Evolutionary conservation across 768 basidiomycete species (phyloP).

Genomic region (Phylloporus sp.): DNA sequence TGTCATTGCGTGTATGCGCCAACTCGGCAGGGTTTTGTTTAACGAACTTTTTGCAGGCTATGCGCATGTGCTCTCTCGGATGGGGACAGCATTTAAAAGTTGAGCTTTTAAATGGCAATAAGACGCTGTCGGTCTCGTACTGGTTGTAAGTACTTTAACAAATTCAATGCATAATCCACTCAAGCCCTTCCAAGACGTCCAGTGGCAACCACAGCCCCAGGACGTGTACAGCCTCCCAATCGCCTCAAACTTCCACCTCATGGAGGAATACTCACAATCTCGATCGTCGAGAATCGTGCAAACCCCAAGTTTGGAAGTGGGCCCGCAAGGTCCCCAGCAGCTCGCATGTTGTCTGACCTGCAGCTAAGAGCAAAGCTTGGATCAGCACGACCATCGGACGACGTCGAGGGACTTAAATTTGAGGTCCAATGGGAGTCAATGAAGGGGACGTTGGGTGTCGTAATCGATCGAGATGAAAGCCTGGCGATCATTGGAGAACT

Average conservation of each 20-base stretch:
- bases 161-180: not conserved
- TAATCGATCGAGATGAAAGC: conserved; percentile 46
- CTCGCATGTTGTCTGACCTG: conserved; percentile 55
- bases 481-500: conserved; percentile 41
- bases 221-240: conserved; percentile 26
- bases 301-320: conserved; percentile 37
- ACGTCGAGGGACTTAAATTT: conserved; percentile 66
- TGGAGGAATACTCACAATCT: conserved; percentile 72
- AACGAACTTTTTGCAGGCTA: conserved; percentile 40
- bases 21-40: not conserved
- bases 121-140: conserved; percentile 71
- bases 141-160: conserved; percentile 64
- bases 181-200: conserved; percentile 35
- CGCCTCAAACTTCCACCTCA: conserved; percentile 49
- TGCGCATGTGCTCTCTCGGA: conserved; percentile 78
- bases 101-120: conserved; percentile 64
- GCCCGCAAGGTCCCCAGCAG: conserved; percentile 50
- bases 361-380: conserved; percentile 64
- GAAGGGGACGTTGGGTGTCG: conserved; percentile 59
- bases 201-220: conserved; percentile 27
- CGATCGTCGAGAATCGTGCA: conserved; percentile 54
- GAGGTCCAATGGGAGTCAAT: conserved; percentile 78
- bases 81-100: conserved; percentile 78
- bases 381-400: conserved; percentile 57
- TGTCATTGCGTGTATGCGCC: conserved; percentile 1